Evolutionary conservation across 805 yeast species (phyloP).

Genomic region (Lachancea dasiensis): DNA sequence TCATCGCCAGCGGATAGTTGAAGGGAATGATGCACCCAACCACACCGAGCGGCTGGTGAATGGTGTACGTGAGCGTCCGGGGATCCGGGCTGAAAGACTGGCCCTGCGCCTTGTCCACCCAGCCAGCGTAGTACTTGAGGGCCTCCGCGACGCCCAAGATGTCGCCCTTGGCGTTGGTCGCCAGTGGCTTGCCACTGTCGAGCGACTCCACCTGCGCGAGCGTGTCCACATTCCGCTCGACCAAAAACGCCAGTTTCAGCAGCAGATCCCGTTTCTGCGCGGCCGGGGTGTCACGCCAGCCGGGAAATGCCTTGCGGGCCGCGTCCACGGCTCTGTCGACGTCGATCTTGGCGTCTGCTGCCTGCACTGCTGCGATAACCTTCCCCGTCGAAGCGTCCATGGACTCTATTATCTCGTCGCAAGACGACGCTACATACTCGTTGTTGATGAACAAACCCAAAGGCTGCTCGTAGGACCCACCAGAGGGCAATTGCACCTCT

Average conservation of each 20-base stretch:
- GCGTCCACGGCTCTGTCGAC: slow-evolving; percentile 48
- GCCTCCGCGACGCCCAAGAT: slow-evolving; percentile 50
- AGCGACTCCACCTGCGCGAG: slow-evolving; percentile 52
- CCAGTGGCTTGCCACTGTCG: slow-evolving; percentile 54
- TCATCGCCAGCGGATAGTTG: slow-evolving; percentile 47
- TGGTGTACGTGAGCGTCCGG: slow-evolving; percentile 47
- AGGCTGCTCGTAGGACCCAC: slow-evolving; percentile 62
- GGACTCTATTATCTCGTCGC: slow-evolving; percentile 35
- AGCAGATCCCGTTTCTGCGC: slow-evolving; percentile 41
- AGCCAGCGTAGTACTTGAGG: slow-evolving; percentile 65
- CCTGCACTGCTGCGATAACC: slow-evolving; percentile 44
- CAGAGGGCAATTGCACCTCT: slow-evolving; percentile 57
- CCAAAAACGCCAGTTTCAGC: slow-evolving; percentile 44
- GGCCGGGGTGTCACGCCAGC: slow-evolving; percentile 46
- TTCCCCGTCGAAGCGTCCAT: slow-evolving; percentile 51
- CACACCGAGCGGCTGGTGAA: slow-evolving; percentile 50
- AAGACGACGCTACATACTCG: slow-evolving; percentile 54
- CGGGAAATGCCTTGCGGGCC: slow-evolving; percentile 46
- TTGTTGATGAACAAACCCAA: slow-evolving; percentile 72
- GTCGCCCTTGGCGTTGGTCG: slow-evolving; percentile 51
- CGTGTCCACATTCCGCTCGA: slow-evolving; percentile 43
- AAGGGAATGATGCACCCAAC: slow-evolving; percentile 49
- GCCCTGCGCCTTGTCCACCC: slow-evolving; percentile 67
- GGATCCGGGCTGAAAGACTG: slow-evolving; percentile 54
- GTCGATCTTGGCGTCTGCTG: slow-evolving; percentile 43